Conservation (phyloP, 2,329 filamentous ascomycete species). For the Fusarium algeriense region DNA sequence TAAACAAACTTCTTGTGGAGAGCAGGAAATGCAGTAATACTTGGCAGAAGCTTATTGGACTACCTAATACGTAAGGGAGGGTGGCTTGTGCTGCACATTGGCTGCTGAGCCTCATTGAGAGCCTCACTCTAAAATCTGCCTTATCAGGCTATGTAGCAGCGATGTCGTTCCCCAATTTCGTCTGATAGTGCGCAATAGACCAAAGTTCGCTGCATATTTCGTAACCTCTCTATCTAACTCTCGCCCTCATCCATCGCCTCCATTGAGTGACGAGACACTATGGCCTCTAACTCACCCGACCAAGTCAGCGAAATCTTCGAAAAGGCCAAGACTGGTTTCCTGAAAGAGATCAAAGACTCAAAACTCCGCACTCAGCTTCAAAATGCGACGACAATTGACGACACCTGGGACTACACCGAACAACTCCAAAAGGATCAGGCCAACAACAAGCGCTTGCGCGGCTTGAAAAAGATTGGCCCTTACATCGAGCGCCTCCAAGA, state of each 20-base stretch:
- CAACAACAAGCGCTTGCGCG: neutral
- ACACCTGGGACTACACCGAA: neutral
- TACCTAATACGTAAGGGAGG: neutral
- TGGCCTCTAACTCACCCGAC: neutral
- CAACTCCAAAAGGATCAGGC: neutral
- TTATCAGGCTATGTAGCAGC: neutral
- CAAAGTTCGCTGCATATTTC: no score
- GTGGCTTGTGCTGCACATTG: neutral
- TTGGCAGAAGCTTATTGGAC: no score
- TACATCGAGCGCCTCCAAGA: neutral
- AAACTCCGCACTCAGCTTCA: neutral
- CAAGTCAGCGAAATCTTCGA: neutral
- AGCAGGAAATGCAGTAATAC: no score
- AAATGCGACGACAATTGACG: neutral
- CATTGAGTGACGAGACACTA: rapidly evolving
- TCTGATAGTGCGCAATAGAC: neutral
- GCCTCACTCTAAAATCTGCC: neutral
- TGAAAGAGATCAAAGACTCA: neutral
- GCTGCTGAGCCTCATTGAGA: neutral
- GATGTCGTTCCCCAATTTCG: rapidly evolving
- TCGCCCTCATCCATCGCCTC: rapidly evolving
- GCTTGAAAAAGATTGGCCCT: neutral
- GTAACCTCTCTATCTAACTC: rapidly evolving
- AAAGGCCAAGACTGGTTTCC: neutral
- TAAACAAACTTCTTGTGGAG: no score